Base-by-base conservation (phyloP, 1,284 basidiomycete genomes). In the Neolentinus lepideus region DNA sequence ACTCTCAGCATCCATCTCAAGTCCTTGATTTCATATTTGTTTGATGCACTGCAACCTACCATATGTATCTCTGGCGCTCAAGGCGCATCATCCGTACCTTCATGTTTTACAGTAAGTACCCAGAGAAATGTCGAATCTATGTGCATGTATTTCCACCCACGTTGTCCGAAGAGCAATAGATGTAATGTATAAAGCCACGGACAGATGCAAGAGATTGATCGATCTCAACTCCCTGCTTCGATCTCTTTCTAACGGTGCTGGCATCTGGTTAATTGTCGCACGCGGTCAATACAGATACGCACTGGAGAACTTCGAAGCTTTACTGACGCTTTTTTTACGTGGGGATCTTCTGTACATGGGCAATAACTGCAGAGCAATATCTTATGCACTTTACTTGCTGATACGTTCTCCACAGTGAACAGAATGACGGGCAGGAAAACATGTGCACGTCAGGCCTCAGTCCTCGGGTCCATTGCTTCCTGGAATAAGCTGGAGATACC, bases 401-500 rank as follows among this genome's bases (percentile, higher is more conserved):
- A n/a, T n/a, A n/a, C n/a, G n/a, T n/a, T n/a, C n/a, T 31, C 12
- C 29, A 31, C 29, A 4, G 29, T 12, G 12, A 31, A 4, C 29
- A 6, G 29, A 31, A n/a, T n/a, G 29, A 31, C 29, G 12, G 4
- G 29, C 29, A 12, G 29, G 29, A 4, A 31, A 6, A 31, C 6
- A 6, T 12, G 29, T 4, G 29, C 43, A 24, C 24, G 43, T 16
- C 22, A 3, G 6, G 26, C 19, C 14, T 54, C 35, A 54, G 19
- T 54, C 52, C 22, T 54, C 52, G 3, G 52, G 52, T 21, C 52
- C 52, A 24, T 46, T 54, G 52, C 52, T 54, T 36, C 52, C 52
- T 11, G 52, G 52, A 11, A 54, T 45, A n/a, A 54, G 35, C 52
- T 53, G 35, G n/a, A 16, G 10, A 4, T 4, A 9, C 33, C 16